A percentile compares a stretch with the other conserved stretches of the same genome.
Evolutionary conservation across 164 flowering plant genomes (phyloP).

Genomic region (Stephania yunnanensis): DNA sequence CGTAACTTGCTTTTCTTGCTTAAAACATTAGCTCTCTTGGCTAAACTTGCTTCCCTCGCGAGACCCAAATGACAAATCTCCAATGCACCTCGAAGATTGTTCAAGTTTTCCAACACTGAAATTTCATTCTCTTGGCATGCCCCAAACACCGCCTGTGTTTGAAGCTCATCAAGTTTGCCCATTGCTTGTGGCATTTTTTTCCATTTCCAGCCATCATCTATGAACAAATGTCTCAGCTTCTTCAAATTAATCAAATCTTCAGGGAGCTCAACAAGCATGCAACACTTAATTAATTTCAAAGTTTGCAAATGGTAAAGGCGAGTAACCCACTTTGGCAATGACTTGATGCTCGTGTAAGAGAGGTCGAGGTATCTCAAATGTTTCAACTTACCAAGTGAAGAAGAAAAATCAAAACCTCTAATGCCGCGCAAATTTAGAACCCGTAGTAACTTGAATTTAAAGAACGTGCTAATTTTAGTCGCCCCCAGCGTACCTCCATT

Average conservation of each 20-base stretch:
- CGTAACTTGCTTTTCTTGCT: neutral
- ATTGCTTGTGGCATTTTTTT: neutral
- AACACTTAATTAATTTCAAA: neutral
- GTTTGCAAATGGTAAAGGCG: neutral
- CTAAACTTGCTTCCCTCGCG: constrained; percentile 1
- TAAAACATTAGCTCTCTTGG: neutral
- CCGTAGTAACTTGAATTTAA: neutral
- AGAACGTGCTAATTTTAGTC: neutral
- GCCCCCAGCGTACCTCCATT: neutral
- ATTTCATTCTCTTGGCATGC: constrained; percentile 5
- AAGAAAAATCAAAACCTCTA: neutral
- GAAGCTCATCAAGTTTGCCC: constrained; percentile 8
- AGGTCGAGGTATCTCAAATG: constrained; percentile 12
- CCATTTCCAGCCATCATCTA: neutral
- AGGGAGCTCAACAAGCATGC: neutral
- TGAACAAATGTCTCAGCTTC: constrained; percentile 3
- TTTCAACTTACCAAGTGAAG: neutral
- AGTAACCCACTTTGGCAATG: neutral
- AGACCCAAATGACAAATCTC: neutral
- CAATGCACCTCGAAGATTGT: constrained; percentile 8
- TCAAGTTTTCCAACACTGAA: constrained; percentile 3
- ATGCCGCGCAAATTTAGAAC: constrained; percentile 3
- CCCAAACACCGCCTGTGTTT: constrained; percentile 11
- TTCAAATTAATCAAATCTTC: neutral
- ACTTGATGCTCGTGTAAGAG: neutral